A percentile compares a stretch with the other conserved stretches of the same genome.
phyloP scores from a whole-genome alignment of 257 asterid genomes.

The Solanum acaule region DNA sequence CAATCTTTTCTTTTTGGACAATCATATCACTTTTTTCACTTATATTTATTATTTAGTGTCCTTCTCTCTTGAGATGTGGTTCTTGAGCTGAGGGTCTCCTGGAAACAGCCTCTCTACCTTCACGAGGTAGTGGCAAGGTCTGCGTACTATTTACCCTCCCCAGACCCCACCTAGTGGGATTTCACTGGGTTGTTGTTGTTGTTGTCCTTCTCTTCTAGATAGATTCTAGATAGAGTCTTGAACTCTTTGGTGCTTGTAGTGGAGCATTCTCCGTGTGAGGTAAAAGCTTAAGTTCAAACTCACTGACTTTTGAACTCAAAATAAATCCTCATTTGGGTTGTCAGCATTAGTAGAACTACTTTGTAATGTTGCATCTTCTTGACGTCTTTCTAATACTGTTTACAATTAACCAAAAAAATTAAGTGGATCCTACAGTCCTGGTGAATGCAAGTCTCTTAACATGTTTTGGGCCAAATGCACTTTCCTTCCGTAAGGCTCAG shows the following conservation, averaged over 20 bases:
- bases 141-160: too few species aligned
- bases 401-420: too few species aligned
- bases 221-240: neutral
- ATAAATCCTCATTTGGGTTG: neutral
- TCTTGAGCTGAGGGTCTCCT: too few species aligned
- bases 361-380: neutral
- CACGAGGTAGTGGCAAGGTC: too few species aligned
- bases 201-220: neutral
- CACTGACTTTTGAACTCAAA: neutral
- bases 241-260: neutral
- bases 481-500: neutral
- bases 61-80: too few species aligned
- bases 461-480: neutral
- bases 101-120: too few species aligned
- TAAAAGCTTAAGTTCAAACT: neutral
- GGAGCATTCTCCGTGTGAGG: neutral
- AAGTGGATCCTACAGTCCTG: neutral
- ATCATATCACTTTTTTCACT: neutral
- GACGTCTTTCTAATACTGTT: neutral
- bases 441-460: neutral
- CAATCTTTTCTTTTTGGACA: neutral
- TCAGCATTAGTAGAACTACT: neutral
- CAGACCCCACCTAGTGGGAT: too few species aligned
- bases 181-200: too few species aligned
- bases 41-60: neutral